Evolutionary conservation across 2,329 filamentous ascomycete genomes (phyloP), one percentile per base, ranked within the genome.

Genomic region (Trichoderma endophyticum): DNA sequence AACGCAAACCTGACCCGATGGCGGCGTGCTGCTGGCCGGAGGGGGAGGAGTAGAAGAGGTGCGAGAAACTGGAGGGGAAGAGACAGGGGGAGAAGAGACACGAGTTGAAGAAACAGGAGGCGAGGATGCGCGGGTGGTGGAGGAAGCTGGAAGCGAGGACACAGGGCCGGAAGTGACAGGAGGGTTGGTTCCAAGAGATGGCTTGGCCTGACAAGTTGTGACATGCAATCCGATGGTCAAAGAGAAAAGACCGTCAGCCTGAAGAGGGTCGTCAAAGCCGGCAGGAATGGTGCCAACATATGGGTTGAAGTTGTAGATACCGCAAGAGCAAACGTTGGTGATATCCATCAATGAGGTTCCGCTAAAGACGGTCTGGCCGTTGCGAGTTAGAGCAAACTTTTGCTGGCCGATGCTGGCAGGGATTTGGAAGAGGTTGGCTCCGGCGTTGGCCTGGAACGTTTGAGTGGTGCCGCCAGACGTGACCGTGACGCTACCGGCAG

Each of bases 221-320:
- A 74, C 73, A 24, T 63, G 72, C 18, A 74, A 62, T 1, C 73
- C 73, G 15, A 60, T 66, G 3, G 70, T 73, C 18, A 73, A 30
- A 7, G 65, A 68, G 15, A 66, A 57, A 15, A 74, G 65, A 28
- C 73, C 72, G 14, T 74, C 61, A 2, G 54, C 54, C 30, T 60
- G 48, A 0, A 74, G 70, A 6, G 72, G 72, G 32, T 74, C 75
- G 28, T 71, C 60, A 32, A 73, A 71, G 26, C 78, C 76, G 0
- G 77, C 76, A 6, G 86, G 85, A 5, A 88, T 77, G 1, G 81
- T 84, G 12, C 86, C 86, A 1, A 86, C 85, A 73, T 86, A 88
- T 14, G 85, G 83, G 72, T 89, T 89, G 80, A 85, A 88, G 79
- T 88, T 88, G 80, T 88, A 88, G 61, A 88, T 80, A 3, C 86